Evolutionary conservation across 106 monocot species (phyloP), one percentile per base, ranked within the genome.

Genomic region (Cymbidium sinense): DNA sequence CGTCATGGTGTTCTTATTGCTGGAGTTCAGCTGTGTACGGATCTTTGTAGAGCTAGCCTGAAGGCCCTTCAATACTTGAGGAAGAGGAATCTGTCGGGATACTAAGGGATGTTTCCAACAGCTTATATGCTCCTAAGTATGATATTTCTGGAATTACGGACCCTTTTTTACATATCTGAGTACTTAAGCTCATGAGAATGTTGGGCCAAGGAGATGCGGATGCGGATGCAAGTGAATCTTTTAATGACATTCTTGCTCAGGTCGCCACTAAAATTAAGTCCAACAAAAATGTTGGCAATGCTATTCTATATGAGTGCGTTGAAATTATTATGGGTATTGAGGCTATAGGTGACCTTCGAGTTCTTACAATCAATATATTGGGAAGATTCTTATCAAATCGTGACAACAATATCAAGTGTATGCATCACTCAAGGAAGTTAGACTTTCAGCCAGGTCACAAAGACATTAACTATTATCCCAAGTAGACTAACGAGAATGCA

Each of bases 301-400:
- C 96, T 30, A 98, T 98, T 84, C 84, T 98, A 19, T 98, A 98
- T 87, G 94, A 98, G 77, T 98, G 94, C 64, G 96, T 93, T 69
- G 96, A 98, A 81, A 94, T 94, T 73, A 98, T 98, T 65, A 91
- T 98, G n/a, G n/a, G n/a, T n/a, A n/a, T n/a, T n/a, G n/a, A n/a
- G n/a, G n/a, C n/a, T n/a, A n/a, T n/a, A n/a, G 91, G 94, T 82
- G 96, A 94, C 80, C 74, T 98, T 75, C 91, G 96, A 77, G 91
- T 98, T 23, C 88, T 98, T 33, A 94, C 96, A 50, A 98, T 98
- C 79, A 98, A 98, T 75, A 98, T 98, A 73, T 84, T 98, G 85
- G 96, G 96, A 43, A 88, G 93, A 80, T 98, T 98, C 62, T 87
- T 98, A 79, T 98, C 96, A 72, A n/a, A n/a, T n/a, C n/a, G n/a